These are phyloP conservation scores for Lactarius indigo DNA, from an alignment of 768 basidiomycete species.

Conservation along the genomic window DNA sequence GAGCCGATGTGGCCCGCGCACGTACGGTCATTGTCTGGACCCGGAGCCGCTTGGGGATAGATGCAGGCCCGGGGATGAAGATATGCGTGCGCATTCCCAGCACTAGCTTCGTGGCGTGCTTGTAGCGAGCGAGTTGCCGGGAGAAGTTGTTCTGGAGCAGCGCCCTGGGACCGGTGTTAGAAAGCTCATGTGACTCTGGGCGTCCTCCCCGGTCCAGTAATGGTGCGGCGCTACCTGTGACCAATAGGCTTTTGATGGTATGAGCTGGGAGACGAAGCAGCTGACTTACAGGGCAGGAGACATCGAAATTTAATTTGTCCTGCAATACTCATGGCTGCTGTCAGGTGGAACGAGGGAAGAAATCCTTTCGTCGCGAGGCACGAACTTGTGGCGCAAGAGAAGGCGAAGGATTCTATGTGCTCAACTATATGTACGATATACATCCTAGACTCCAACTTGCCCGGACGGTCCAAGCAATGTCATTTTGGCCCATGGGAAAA, in stretches of 20 bases:
- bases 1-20: neutral
- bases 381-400: neutral
- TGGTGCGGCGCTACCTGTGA: neutral
- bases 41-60: neutral
- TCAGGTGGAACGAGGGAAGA: neutral
- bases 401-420: neutral
- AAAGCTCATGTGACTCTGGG: neutral
- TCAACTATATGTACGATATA: too few relatives aligned
- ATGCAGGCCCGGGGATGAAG: neutral
- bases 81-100: neutral
- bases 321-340: neutral
- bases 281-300: neutral
- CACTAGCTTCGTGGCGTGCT: neutral
- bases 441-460: neutral
- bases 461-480: neutral
- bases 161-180: neutral
- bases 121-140: neutral
- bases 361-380: neutral
- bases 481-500: neutral
- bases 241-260: neutral
- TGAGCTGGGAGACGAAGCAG: neutral
- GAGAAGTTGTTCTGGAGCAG: slow-evolving; percentile 3
- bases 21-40: neutral
- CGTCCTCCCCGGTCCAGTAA: neutral
- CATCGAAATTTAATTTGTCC: neutral